These are phyloP conservation scores for Drechslerella dactyloides DNA, from an alignment of 2,329 filamentous ascomycete species.

Conservation along the genomic window DNA sequence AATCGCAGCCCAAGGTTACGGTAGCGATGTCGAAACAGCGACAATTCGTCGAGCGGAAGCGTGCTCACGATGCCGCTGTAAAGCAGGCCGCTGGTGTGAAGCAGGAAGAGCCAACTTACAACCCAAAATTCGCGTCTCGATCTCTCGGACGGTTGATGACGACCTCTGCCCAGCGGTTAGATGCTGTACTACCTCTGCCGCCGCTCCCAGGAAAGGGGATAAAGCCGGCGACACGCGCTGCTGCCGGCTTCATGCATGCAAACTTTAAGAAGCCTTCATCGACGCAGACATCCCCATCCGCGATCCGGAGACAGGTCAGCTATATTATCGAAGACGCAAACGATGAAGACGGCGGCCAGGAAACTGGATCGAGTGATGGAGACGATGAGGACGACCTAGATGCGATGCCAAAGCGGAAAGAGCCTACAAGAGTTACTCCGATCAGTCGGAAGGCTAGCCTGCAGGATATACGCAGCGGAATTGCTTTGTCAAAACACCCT, in stretches of 20 bases:
- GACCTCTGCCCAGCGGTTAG: conserved; percentile 19
- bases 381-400: conserved; percentile 42
- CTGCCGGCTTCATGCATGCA: conserved; percentile 42
- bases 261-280: conserved; percentile 38
- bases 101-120: conserved; percentile 23
- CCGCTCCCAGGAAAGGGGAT: conserved; percentile 17
- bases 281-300: conserved; percentile 26
- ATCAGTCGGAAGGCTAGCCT: conserved; percentile 7
- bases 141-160: conserved; percentile 40
- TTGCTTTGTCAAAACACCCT: conserved; percentile 25
- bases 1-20: conserved; percentile 29
- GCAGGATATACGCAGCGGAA: conserved; percentile 7
- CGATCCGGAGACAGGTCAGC: conserved; percentile 16
- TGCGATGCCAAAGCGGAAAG: conserved; percentile 6
- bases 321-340: conserved; percentile 13
- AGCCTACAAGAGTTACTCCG: neutral
- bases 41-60: conserved; percentile 32
- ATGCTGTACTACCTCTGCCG: conserved; percentile 32
- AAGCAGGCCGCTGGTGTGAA: conserved; percentile 22
- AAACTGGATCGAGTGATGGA: conserved; percentile 10
- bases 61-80: conserved; percentile 32
- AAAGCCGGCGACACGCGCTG: conserved; percentile 40
- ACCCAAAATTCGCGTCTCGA: conserved; percentile 33
- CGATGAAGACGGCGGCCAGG: conserved; percentile 7
- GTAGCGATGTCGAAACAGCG: conserved; percentile 33